Conservation (phyloP, 371 early-diverging fungal genomes). For the Mortierella polycephala region DNA sequence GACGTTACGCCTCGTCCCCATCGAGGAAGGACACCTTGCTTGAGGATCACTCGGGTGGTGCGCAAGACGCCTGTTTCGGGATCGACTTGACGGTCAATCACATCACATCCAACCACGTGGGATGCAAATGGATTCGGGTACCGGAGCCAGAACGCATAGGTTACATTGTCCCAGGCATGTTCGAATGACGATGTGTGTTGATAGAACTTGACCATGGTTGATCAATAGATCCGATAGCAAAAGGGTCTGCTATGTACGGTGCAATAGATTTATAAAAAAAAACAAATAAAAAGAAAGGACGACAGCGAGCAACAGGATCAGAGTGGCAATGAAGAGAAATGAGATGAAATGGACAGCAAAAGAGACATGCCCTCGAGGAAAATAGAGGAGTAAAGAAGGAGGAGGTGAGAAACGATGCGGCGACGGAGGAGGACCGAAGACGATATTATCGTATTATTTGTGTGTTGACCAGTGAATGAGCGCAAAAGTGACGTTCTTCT, state of each 20-base stretch:
- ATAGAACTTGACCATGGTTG: slow-evolving; percentile 61
- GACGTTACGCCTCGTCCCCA: slow-evolving; percentile 77
- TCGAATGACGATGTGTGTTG: slow-evolving; percentile 80
- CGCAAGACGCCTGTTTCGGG: slow-evolving; percentile 80
- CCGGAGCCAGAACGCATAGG: slow-evolving; percentile 90
- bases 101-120: slow-evolving; percentile 93
- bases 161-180: slow-evolving; percentile 87
- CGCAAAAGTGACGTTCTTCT: background rate
- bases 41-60: slow-evolving; percentile 90
- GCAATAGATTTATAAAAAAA: background rate
- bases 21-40: slow-evolving; percentile 87
- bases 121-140: slow-evolving; percentile 98
- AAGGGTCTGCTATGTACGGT: background rate
- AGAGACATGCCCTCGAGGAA: too few species aligned
- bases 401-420: too few species aligned
- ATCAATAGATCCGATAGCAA: background rate
- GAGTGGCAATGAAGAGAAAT: too few species aligned
- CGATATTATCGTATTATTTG: too few species aligned
- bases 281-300: background rate
- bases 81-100: slow-evolving; percentile 89
- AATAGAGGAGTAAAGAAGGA: too few species aligned
- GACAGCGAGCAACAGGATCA: background rate
- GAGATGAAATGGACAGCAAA: too few species aligned
- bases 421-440: too few species aligned
- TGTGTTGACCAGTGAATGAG: background rate